Conservation (phyloP, 1,284 basidiomycete genomes). For the Rhodofomes roseus region DNA sequence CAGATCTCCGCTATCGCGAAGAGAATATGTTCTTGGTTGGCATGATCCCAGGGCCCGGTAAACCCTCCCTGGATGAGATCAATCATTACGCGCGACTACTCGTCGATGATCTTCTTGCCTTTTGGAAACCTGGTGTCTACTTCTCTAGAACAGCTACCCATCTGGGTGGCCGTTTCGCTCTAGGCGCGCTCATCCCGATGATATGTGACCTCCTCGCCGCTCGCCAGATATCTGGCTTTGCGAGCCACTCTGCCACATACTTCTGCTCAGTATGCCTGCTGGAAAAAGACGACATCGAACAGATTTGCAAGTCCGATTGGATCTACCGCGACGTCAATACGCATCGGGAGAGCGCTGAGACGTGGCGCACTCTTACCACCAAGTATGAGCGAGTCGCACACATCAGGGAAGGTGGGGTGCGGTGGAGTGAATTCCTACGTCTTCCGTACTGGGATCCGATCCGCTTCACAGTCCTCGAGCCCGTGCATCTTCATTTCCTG, state of each 20-base stretch:
- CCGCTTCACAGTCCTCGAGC: constrained; percentile 27
- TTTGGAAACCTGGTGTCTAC: constrained; percentile 30
- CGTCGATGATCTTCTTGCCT: constrained; percentile 29
- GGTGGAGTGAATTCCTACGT: constrained; percentile 23
- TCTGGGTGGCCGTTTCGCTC: constrained; percentile 22
- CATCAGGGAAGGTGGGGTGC: constrained; percentile 14
- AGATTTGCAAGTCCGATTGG: constrained; percentile 23
- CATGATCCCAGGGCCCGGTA: constrained; percentile 33
- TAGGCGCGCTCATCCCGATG: constrained; percentile 22
- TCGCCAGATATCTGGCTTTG: constrained; percentile 32
- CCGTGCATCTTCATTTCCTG: constrained; percentile 33
- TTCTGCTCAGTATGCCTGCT: constrained; percentile 34
- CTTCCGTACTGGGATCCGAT: constrained; percentile 36
- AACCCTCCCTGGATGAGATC: constrained; percentile 29
- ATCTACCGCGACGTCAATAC: constrained; percentile 9
- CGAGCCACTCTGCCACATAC: constrained; percentile 15
- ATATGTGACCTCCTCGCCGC: constrained; percentile 35
- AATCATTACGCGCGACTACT: constrained; percentile 33
- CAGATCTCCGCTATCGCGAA: constrained; percentile 21
- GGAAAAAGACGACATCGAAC: constrained; percentile 23
- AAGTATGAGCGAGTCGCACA: background rate
- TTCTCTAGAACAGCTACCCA: constrained; percentile 25
- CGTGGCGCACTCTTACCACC: constrained; percentile 13
- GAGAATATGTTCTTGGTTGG: constrained; percentile 28
- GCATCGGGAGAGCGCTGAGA: constrained; percentile 14